phyloP scores from a whole-genome alignment of 306 rosid genomes.

The Sindora glabra region DNA sequence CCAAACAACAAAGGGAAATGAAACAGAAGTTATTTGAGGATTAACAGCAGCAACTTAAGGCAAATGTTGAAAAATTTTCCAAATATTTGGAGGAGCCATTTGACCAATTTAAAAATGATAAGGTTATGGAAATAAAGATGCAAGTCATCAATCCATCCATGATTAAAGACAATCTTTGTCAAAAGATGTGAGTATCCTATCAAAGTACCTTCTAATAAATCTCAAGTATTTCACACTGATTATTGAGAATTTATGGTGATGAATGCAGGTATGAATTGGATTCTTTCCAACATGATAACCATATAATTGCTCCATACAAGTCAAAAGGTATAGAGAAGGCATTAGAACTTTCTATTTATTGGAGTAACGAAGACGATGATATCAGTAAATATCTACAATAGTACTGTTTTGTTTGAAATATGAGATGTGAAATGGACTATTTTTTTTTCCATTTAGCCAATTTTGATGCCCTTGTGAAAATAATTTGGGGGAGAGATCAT shows the following conservation, averaged over 20 bases:
- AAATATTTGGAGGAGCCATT: conserved; percentile 76
- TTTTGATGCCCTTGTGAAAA: no score
- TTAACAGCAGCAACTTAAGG: conserved; percentile 96
- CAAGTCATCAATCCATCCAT: conserved; percentile 62
- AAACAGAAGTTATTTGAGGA: conserved; percentile 91
- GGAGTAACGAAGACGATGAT: conserved; percentile 41
- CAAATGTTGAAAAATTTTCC: conserved; percentile 83
- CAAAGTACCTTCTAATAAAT: background rate
- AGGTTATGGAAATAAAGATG: conserved; percentile 62
- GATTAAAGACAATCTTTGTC: conserved; percentile 60
- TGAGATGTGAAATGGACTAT: no score
- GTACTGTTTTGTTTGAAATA: no score
- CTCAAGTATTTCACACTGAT: conserved; percentile 8
- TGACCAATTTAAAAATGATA: conserved; percentile 43
- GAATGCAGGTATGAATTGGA: conserved; percentile 85
- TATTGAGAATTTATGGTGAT: conserved; percentile 10
- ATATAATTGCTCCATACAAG: conserved; percentile 82
- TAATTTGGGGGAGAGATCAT: no score
- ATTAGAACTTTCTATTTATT: conserved; percentile 49
- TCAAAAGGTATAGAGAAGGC: conserved; percentile 94
- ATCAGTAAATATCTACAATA: conserved; percentile 37
- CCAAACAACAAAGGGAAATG: conserved; percentile 54
- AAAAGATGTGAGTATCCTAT: conserved; percentile 57
- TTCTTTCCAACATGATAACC: conserved; percentile 52
- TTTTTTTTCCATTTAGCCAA: no score